Conservation (phyloP, 805 yeast genomes). For the Babjeviella inositovora region DNA sequence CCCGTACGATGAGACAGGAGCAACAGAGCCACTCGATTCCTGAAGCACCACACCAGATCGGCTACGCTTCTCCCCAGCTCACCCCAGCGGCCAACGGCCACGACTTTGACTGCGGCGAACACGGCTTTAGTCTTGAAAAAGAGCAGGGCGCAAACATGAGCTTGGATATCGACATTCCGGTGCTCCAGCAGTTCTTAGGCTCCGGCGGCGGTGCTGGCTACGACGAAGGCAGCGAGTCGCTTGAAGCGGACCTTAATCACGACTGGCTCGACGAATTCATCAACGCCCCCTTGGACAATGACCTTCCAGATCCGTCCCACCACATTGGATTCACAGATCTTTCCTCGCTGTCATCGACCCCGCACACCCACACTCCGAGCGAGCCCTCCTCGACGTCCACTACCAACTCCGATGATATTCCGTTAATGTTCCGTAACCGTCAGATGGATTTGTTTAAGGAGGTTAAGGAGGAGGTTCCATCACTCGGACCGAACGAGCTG, state of each 20-base stretch:
- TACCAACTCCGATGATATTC: conserved; percentile 20
- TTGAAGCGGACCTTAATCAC: conserved; percentile 13
- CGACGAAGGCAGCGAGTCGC: conserved; percentile 1
- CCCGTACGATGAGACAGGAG: too few species aligned
- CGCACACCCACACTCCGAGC: conserved; percentile 5
- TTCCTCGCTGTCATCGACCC: conserved; percentile 10
- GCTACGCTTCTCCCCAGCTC: conserved; percentile 71
- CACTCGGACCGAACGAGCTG: too few species aligned
- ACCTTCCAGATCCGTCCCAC: conserved; percentile 33
- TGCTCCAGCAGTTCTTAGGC: conserved; percentile 19
- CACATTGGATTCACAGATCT: conserved; percentile 42
- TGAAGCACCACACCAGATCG: conserved; percentile 54
- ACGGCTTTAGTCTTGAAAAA: not conserved
- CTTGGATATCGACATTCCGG: conserved; percentile 11
- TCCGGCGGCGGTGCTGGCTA: conserved; percentile 22
- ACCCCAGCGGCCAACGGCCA: conserved; percentile 1
- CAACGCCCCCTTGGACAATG: conserved; percentile 45
- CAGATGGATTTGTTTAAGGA: conserved; percentile 52
- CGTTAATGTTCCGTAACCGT: conserved; percentile 45
- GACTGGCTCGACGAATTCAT: conserved; percentile 64
- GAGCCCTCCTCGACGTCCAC: not conserved
- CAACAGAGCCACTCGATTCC: conserved; percentile 5
- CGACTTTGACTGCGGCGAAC: conserved; percentile 2
- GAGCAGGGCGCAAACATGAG: conserved; percentile 2
- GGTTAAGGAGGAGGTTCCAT: conserved; percentile 5